Conservation (phyloP, 768 basidiomycete genomes). For the Hygrocybe coccinea region DNA sequence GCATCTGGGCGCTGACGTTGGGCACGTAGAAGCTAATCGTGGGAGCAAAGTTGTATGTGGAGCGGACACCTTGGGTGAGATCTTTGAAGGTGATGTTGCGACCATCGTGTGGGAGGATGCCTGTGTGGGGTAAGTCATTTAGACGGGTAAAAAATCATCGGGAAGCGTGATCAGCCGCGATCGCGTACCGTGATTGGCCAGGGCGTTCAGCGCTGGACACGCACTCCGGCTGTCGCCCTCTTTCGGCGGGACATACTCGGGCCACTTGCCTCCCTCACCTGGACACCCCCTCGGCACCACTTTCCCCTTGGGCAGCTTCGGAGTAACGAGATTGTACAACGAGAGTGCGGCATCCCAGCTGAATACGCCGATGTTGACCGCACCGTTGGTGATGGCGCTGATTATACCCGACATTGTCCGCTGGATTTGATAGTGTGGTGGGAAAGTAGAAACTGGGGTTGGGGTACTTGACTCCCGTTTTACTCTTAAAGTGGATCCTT, state of each 20-base stretch:
- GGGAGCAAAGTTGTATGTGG: conserved; percentile 65
- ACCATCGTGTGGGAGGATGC: conserved; percentile 64
- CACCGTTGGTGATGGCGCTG: conserved; percentile 1
- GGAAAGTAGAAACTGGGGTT: too few relatives aligned
- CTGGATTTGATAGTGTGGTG: too few relatives aligned
- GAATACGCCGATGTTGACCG: conserved; percentile 7
- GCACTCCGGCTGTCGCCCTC: conserved; percentile 66
- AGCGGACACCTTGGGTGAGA: conserved; percentile 38
- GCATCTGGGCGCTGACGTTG: conserved; percentile 51
- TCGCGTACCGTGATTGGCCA: conserved; percentile 74
- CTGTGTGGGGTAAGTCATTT: conserved; percentile 31
- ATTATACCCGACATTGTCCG: conserved; percentile 2
- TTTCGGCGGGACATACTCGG: conserved; percentile 53
- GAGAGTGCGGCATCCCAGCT: conserved; percentile 51
- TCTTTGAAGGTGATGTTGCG: conserved; percentile 61
- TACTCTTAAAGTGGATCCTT: too few relatives aligned
- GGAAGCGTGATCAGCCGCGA: neutral
- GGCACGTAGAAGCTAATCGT: conserved; percentile 67
- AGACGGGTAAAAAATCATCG: neutral
- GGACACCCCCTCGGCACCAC: conserved; percentile 53
- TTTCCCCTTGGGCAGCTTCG: conserved; percentile 46
- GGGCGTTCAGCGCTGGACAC: conserved; percentile 72
- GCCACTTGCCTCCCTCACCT: conserved; percentile 62
- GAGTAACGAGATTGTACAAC: conserved; percentile 47
- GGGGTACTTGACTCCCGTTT: too few relatives aligned